These are phyloP conservation scores for Strobilomyces dryophilus DNA, from an alignment of 768 basidiomycete species.

Conservation along the genomic window DNA sequence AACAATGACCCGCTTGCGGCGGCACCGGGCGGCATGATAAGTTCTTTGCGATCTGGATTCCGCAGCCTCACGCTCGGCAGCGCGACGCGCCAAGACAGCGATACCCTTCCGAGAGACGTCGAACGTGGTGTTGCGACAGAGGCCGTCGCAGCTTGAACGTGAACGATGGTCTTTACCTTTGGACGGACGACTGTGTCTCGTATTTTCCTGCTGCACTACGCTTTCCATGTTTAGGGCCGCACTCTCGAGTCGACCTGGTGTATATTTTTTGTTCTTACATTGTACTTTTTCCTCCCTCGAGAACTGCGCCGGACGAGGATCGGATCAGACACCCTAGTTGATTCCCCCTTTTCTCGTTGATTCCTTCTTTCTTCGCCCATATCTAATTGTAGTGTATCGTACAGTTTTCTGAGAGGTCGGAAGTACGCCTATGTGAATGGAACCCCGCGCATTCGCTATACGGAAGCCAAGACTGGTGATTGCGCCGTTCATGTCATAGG, in stretches of 20 bases:
- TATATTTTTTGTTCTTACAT: too few relatives aligned
- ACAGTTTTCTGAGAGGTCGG: too few relatives aligned
- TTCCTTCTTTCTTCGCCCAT: not conserved
- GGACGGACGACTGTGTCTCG: not conserved
- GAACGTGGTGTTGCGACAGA: slow-evolving; percentile 21
- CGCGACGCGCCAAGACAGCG: slow-evolving; percentile 17
- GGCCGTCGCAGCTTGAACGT: slow-evolving; percentile 8
- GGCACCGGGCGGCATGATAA: slow-evolving; percentile 19
- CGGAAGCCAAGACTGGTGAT: too few relatives aligned
- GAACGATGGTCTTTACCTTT: not conserved
- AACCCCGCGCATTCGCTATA: too few relatives aligned
- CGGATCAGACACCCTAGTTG: too few relatives aligned
- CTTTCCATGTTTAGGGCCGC: not conserved
- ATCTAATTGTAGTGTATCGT: not conserved
- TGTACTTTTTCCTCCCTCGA: not conserved
- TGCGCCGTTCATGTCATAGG: too few relatives aligned
- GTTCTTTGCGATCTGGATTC: slow-evolving; percentile 23
- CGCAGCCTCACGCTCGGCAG: slow-evolving; percentile 22
- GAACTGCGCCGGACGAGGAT: too few relatives aligned
- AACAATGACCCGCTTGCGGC: slow-evolving; percentile 12
- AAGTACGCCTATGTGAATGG: too few relatives aligned
- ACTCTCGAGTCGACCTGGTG: not conserved
- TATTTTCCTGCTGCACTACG: not conserved
- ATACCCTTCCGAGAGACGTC: slow-evolving; percentile 28
- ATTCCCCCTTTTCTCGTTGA: not conserved